These are phyloP conservation scores for Casuarina cunninghamiana DNA, from an alignment of 306 rosid genomes.

Conservation along the genomic window DNA sequence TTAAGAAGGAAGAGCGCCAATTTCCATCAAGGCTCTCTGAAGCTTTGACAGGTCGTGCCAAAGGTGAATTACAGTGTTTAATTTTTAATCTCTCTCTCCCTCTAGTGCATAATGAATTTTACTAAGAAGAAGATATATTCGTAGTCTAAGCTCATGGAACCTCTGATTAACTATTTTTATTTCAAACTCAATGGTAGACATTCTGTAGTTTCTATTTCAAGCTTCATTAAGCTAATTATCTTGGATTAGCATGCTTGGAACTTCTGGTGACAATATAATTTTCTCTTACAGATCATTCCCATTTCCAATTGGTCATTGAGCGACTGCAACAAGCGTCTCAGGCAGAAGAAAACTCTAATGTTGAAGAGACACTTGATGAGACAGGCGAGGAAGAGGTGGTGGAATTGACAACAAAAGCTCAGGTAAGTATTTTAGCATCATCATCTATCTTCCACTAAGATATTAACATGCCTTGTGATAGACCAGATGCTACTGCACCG, in stretches of 20 bases:
- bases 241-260: neutral
- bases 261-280: neutral
- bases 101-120: neutral
- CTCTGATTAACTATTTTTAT: neutral
- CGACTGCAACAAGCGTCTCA: conserved; percentile 58
- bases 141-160: neutral
- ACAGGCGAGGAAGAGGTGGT: conserved; percentile 38
- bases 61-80: conserved; percentile 46
- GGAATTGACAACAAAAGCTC: conserved; percentile 34
- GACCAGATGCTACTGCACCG: neutral
- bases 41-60: conserved; percentile 52
- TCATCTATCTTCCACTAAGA: conserved; percentile 25
- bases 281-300: conserved; percentile 54
- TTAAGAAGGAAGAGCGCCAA: conserved; percentile 74
- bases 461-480: neutral
- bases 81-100: conserved; percentile 17
- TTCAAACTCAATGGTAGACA: neutral
- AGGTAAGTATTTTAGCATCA: conserved; percentile 48
- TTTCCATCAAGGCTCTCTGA: conserved; percentile 54
- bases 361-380: conserved; percentile 44
- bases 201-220: neutral
- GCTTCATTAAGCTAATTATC: neutral
- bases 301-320: conserved; percentile 52
- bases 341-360: conserved; percentile 46
- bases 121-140: neutral